A percentile compares a stretch with the other conserved stretches of the same genome.
These are phyloP conservation scores for Cryphonectria radicalis DNA, from an alignment of 2,329 filamentous ascomycete genomes.

Conservation along the genomic window DNA sequence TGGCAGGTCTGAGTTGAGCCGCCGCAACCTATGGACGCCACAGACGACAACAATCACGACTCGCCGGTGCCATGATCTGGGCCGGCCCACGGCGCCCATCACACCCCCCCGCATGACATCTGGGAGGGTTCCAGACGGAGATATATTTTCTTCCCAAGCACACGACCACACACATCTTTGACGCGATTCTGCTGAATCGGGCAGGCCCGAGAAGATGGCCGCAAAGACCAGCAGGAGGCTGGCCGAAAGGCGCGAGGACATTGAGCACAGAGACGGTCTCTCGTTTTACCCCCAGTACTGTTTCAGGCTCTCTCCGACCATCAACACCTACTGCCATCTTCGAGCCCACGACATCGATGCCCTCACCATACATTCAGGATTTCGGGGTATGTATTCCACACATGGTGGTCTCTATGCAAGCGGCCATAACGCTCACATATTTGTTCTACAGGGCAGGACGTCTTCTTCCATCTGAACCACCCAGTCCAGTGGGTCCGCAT, in stretches of 20 bases:
- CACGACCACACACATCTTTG: neutral
- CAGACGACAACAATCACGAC: neutral
- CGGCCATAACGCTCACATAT: conserved; percentile 32
- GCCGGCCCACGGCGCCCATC: neutral
- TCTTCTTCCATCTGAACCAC: conserved; percentile 73
- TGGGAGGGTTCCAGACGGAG: neutral
- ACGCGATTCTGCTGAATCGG: neutral
- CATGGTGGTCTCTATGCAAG: neutral
- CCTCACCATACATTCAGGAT: conserved; percentile 53
- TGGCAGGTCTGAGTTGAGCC: neutral
- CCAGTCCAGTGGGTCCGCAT: conserved; percentile 77
- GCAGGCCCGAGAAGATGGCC: neutral
- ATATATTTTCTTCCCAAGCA: neutral
- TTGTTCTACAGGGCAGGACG: conserved; percentile 52
- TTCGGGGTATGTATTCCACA: neutral
- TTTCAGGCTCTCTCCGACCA: conserved; percentile 65
- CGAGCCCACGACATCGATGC: conserved; percentile 53
- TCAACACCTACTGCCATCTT: conserved; percentile 63
- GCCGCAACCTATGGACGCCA: neutral
- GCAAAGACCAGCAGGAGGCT: neutral
- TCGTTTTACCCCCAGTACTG: conserved; percentile 65
- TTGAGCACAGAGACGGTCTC: conserved; percentile 17
- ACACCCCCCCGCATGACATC: neutral
- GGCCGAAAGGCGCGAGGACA: neutral
- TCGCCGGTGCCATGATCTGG: neutral